These are phyloP conservation scores for Flaveria ramosissima DNA, from an alignment of 129 eudicot genomes.

Conservation along the genomic window DNA sequence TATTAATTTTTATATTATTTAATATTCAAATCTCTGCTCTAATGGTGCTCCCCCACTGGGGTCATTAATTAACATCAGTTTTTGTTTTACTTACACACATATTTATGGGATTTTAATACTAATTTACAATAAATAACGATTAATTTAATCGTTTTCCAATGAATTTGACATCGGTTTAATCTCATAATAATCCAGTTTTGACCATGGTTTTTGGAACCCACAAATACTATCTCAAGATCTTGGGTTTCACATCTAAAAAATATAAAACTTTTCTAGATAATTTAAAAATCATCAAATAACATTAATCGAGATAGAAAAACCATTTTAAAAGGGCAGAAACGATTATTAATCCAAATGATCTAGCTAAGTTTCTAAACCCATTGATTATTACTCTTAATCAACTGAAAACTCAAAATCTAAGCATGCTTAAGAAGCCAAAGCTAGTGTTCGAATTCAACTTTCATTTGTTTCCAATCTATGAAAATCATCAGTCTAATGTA, in stretches of 20 bases:
- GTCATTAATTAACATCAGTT: constrained; percentile 36
- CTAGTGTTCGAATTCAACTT: not conserved
- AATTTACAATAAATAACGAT: constrained; percentile 18
- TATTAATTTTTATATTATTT: not conserved
- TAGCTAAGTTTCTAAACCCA: not conserved
- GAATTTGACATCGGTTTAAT: constrained; percentile 42
- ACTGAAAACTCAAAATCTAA: not conserved
- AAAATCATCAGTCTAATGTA: too few relatives aligned
- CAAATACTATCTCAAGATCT: constrained; percentile 39
- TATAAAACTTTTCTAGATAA: constrained; percentile 2
- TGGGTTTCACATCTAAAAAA: constrained; percentile 34
- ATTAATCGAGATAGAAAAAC: not conserved
- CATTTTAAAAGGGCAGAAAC: not conserved
- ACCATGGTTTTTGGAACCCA: constrained; percentile 41
- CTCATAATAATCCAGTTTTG: constrained; percentile 48
- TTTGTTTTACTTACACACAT: constrained; percentile 40
- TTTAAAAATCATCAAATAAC: not conserved
- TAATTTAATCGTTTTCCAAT: constrained; percentile 25
- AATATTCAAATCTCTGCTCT: constrained; percentile 28
- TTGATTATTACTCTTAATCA: not conserved
- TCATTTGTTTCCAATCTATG: too few relatives aligned
- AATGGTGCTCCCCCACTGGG: constrained; percentile 51
- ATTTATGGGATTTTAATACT: constrained; percentile 32
- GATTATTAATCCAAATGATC: not conserved
- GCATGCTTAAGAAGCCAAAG: constrained; percentile 31